These are phyloP conservation scores for Beverwykella pulmonaria DNA, from an alignment of 495 filamentous ascomycete species.

Conservation along the genomic window DNA sequence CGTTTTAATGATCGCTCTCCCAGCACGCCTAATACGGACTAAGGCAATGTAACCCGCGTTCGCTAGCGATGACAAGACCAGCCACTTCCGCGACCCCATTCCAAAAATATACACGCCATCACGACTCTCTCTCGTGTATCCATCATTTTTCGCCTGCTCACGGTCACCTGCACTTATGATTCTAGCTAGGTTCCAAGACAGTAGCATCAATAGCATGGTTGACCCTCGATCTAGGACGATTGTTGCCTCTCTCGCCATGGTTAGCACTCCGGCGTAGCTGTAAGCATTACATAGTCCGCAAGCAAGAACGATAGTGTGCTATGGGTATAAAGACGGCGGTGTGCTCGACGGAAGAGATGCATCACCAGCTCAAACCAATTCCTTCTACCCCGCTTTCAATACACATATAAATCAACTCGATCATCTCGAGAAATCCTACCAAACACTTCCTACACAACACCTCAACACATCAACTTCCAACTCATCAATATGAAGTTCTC, in stretches of 20 bases:
- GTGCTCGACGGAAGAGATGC: conserved; percentile 1
- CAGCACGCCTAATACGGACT: conserved; percentile 6
- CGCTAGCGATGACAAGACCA: conserved; percentile 7
- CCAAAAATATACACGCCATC: conserved; percentile 31
- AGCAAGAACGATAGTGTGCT: background rate
- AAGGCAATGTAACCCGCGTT: conserved; percentile 29
- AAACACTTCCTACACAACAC: background rate
- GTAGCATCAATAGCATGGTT: conserved; percentile 19
- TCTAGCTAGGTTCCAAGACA: conserved; percentile 1
- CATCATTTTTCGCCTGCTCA: background rate
- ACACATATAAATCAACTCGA: conserved; percentile 1
- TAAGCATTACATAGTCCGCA: background rate
- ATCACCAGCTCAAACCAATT: conserved; percentile 9
- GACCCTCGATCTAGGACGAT: conserved; percentile 4
- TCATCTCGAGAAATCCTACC: background rate
- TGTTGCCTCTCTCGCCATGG: background rate
- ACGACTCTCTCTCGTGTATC: conserved; percentile 7
- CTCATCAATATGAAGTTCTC: conserved; percentile 56
- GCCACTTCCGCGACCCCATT: conserved; percentile 10
- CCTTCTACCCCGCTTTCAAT: background rate
- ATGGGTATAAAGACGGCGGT: conserved; percentile 20
- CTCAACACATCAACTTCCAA: background rate
- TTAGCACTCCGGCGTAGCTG: background rate
- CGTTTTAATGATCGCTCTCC: conserved; percentile 1
- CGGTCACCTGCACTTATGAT: conserved; percentile 20